These are phyloP conservation scores for Aureobasidium zeae DNA, from an alignment of 2,329 filamentous ascomycete species.

Conservation along the genomic window DNA sequence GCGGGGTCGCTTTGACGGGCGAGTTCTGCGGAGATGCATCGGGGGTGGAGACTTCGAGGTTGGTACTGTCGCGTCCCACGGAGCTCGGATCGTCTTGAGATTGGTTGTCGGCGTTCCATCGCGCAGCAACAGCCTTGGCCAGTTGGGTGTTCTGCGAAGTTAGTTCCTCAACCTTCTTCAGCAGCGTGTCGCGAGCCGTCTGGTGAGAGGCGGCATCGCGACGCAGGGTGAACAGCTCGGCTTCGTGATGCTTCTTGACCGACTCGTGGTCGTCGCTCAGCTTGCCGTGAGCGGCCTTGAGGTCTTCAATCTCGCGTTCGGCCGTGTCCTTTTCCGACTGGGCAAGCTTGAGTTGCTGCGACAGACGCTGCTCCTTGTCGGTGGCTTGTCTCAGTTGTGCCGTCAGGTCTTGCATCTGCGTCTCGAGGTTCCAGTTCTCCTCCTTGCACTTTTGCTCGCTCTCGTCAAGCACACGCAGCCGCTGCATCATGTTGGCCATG, in stretches of 20 bases:
- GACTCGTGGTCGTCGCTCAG: constrained; percentile 71
- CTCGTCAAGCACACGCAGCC: constrained; percentile 76
- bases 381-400: constrained; percentile 63
- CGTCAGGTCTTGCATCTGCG: constrained; percentile 75
- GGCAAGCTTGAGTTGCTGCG: constrained; percentile 58
- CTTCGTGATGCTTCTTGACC: constrained; percentile 73
- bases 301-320: constrained; percentile 84
- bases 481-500: constrained; percentile 66
- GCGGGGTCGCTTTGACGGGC: constrained; percentile 81
- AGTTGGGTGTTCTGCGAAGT: constrained; percentile 85
- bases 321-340: constrained; percentile 66
- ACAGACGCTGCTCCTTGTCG: constrained; percentile 75
- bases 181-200: constrained; percentile 65
- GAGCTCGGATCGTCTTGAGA: constrained; percentile 38
- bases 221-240: constrained; percentile 75
- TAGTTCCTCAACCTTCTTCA: constrained; percentile 80
- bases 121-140: constrained; percentile 69
- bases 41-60: constrained; percentile 51
- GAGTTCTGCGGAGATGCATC: constrained; percentile 87
- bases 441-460: constrained; percentile 95
- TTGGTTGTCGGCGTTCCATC: constrained; percentile 38
- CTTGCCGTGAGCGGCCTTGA: constrained; percentile 70
- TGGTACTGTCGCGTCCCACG: constrained; percentile 53
- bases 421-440: constrained; percentile 96
- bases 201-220: constrained; percentile 71